Base-by-base conservation (phyloP, 106 monocot genomes). In the Dactylorhiza incarnata region DNA sequence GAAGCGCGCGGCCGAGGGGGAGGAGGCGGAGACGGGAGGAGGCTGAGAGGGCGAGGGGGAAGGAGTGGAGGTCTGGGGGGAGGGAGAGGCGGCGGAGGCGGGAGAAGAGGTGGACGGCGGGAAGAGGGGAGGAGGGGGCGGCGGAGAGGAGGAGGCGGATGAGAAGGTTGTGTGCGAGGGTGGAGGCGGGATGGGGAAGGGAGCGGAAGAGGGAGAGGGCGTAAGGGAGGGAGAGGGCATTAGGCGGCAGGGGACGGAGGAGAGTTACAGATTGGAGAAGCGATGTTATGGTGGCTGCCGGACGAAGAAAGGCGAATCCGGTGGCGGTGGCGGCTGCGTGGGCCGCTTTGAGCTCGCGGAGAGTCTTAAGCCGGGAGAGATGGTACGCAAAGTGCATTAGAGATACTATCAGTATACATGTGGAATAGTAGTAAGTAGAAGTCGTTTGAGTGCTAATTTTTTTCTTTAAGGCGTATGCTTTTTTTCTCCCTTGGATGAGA, bases 21-120 rank as follows among this genome's bases (percentile, higher is more conserved):
- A 26, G 50, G 17, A 55, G 37, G 9, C 25, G 29, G 53, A 84
- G 61, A 54, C 24, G 71, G 72, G 81, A n/a, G 80, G 43, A 65
- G 49, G 86, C 79, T 7, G 72, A 73, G 74, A 87, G 66, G 72
- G 75, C 75, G 77, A 85, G 85, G n/a, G 87, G 87, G 82, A 87
- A 83, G 37, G 91, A 80, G 81, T 83, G 87, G 71, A 48, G 45
- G 79, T 85, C 77, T 51, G 85, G 91, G 5, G 76, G 73, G 11
- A 85, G 72, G 75, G 74, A 52, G 53, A 53, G 52, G 83, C 79
- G 77, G 56, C 75, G 85, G 75, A 85, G 70, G 74, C 48, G 52
- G 75, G 76, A 75, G 76, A 83, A 62, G 78, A 71, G 72, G 71
- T 7, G 69, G 80, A 82, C 66, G 45, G 81, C 50, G 63, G 61